A percentile compares a stretch with the other conserved stretches of the same genome.
These are phyloP conservation scores for Leishmania tropica DNA, from an alignment of 208 protist species.

Conservation along the genomic window DNA sequence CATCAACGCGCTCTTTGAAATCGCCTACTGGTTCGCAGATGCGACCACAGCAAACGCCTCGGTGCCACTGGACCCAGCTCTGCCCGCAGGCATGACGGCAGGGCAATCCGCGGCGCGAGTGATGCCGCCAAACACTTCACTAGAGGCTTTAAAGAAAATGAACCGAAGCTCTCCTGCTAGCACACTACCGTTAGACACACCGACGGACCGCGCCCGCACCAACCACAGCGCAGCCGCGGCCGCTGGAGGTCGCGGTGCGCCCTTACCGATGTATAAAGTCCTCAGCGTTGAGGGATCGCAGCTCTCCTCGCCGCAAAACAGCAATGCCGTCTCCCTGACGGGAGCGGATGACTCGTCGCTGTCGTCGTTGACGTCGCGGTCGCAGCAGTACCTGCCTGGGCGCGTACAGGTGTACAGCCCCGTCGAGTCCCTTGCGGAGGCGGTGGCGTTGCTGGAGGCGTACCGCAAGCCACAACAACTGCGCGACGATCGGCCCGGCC, in stretches of 20 bases:
- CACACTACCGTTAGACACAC: neutral
- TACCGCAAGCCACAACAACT: conserved; percentile 22
- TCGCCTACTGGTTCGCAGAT: conserved; percentile 84
- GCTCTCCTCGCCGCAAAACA: neutral
- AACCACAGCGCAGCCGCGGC: neutral
- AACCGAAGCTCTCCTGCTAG: neutral
- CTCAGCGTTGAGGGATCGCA: neutral
- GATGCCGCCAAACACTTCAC: neutral
- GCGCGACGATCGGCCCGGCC: neutral
- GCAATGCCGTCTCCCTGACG: neutral
- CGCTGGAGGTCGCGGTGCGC: neutral
- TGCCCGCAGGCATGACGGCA: conserved; percentile 11
- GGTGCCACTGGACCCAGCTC: conserved; percentile 44
- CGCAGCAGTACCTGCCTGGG: conserved; percentile 21
- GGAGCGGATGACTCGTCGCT: neutral
- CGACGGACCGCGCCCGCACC: neutral
- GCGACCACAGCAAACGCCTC: conserved; percentile 68
- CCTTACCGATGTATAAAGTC: neutral
- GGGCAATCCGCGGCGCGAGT: neutral
- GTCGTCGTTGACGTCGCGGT: neutral
- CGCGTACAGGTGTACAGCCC: conserved; percentile 8
- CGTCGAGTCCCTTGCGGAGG: conserved; percentile 24
- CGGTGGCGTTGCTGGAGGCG: conserved; percentile 26
- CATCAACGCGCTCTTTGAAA: conserved; percentile 78
- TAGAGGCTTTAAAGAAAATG: neutral